phyloP scores from a whole-genome alignment of 345 rosid genomes.

The Carallia pectinifolia region DNA sequence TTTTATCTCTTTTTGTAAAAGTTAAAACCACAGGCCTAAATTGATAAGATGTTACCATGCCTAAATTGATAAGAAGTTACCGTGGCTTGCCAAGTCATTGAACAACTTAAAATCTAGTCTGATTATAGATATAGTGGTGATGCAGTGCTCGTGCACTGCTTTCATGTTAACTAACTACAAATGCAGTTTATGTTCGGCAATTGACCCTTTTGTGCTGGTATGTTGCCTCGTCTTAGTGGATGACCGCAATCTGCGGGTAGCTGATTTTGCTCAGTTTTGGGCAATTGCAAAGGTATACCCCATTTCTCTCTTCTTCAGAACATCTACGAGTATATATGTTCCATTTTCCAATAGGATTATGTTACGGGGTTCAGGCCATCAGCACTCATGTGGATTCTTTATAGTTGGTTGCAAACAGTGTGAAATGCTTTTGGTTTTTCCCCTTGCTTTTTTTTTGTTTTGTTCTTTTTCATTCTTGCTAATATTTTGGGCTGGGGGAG shows the following conservation, averaged over 20 bases:
- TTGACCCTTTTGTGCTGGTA: conserved; percentile 97
- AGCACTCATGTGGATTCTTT: conserved; percentile 20
- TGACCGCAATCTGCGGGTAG: conserved; percentile 99
- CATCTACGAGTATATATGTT: conserved; percentile 41
- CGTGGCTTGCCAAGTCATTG: conserved; percentile 30
- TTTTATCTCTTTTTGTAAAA: conserved; percentile 10
- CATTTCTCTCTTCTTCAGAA: conserved; percentile 47
- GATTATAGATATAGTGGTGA: conserved; percentile 68
- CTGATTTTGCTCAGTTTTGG: conserved; percentile 99
- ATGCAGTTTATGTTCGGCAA: conserved; percentile 96
- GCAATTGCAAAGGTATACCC: conserved; percentile 98
- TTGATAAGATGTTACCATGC: conserved; percentile 20
- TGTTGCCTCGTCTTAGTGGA: conserved; percentile 99
- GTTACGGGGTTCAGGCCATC: conserved; percentile 38
- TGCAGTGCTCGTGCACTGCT: conserved; percentile 83
- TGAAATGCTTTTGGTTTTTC: conserved; percentile 3
- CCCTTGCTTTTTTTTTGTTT: not conserved
- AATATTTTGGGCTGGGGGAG: not conserved
- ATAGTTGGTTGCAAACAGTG: conserved; percentile 17
- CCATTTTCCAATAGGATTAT: conserved; percentile 34
- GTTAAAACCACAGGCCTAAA: conserved; percentile 29
- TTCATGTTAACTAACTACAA: conserved; percentile 84
- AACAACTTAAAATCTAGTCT: conserved; percentile 46
- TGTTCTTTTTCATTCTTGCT: not conserved
- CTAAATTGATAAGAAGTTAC: conserved; percentile 27